Evolutionary conservation across 2,329 filamentous ascomycete genomes (phyloP).

Genomic region (Nemania abortiva): DNA sequence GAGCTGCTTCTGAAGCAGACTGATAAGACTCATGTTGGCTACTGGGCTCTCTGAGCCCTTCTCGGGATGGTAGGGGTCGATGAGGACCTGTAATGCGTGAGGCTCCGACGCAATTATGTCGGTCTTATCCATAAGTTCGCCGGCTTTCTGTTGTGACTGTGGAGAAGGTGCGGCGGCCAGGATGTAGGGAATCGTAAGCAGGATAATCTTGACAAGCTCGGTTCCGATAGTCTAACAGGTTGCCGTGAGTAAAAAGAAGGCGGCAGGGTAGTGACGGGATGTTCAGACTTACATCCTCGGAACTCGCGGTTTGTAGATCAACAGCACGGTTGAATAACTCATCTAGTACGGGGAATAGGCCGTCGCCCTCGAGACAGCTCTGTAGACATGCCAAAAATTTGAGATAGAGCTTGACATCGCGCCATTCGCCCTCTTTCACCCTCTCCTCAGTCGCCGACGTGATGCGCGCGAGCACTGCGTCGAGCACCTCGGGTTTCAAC

Average conservation of each 20-base stretch:
- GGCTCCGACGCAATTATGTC: conserved; percentile 93
- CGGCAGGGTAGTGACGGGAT: not conserved
- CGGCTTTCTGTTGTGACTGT: conserved; percentile 78
- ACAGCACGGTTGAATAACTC: conserved; percentile 93
- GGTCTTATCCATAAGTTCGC: conserved; percentile 88
- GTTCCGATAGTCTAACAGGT: conserved; percentile 71
- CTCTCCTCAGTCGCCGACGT: conserved; percentile 73
- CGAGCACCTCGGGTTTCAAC: conserved; percentile 79
- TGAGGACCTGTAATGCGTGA: conserved; percentile 84
- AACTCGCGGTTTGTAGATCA: conserved; percentile 91
- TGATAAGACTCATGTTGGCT: conserved; percentile 76
- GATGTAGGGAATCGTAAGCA: conserved; percentile 92
- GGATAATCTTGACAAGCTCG: conserved; percentile 95
- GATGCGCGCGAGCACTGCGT: conserved; percentile 75
- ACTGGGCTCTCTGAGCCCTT: conserved; percentile 72
- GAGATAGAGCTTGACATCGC: conserved; percentile 88
- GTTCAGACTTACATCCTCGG: conserved; percentile 80
- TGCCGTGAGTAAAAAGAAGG: conserved; percentile 17
- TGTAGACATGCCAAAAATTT: conserved; percentile 92
- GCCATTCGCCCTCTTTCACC: conserved; percentile 82
- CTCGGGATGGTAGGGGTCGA: conserved; percentile 83
- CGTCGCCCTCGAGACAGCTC: conserved; percentile 82
- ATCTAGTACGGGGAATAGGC: conserved; percentile 85
- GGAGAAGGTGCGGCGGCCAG: conserved; percentile 76
- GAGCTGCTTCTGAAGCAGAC: conserved; percentile 86